phyloP scores from a whole-genome alignment of 1,284 basidiomycete genomes.

The Cryptococcus deneoformans region DNA sequence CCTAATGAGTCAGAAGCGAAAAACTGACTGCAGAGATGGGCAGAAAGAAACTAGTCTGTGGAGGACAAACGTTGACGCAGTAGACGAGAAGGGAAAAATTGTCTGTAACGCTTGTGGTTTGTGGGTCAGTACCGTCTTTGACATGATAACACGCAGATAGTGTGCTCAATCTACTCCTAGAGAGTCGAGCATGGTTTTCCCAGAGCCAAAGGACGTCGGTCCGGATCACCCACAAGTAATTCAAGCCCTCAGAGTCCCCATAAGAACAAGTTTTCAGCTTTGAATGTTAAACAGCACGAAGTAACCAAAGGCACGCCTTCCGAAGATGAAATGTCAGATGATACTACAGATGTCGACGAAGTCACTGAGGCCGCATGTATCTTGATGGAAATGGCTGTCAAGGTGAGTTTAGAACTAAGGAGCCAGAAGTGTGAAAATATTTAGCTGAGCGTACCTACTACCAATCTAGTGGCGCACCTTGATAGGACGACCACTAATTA shows the following conservation, averaged over 20 bases:
- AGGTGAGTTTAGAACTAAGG: neutral
- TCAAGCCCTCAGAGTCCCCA: neutral
- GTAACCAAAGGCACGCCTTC: neutral
- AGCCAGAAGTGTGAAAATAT: neutral
- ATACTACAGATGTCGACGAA: neutral
- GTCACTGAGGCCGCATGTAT: neutral
- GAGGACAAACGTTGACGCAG: slow-evolving; percentile 4
- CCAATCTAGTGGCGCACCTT: too few species aligned
- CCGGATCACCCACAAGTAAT: neutral
- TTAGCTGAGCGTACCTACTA: too few species aligned
- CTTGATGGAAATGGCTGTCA: neutral
- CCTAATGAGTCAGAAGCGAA: neutral
- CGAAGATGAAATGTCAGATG: neutral
- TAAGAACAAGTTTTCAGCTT: neutral
- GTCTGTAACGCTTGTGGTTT: slow-evolving; percentile 3
- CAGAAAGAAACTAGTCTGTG: slow-evolving; percentile 1
- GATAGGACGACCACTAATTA: too few species aligned
- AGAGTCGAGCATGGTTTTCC: slow-evolving; percentile 1
- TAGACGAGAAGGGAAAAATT: neutral
- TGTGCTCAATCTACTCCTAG: neutral
- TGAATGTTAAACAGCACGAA: neutral
- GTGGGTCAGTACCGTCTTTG: neutral
- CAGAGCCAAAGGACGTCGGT: neutral
- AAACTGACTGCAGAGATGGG: neutral
- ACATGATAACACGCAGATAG: neutral